phyloP scores from a whole-genome alignment of 2,329 filamentous ascomycete species.

The Colletotrichum shisoi region DNA sequence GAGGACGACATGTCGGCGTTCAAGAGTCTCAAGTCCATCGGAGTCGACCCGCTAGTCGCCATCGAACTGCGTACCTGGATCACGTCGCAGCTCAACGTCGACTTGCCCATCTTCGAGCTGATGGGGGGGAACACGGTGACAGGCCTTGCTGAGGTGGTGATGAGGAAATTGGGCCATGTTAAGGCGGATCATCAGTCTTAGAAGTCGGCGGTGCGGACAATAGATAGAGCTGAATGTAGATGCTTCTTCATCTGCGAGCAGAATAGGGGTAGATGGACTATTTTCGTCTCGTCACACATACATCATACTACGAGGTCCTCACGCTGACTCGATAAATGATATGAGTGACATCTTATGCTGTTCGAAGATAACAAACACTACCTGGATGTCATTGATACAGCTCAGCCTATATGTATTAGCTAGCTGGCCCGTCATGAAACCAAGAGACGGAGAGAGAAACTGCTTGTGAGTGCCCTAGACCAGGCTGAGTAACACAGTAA shows the following conservation, averaged over 20 bases:
- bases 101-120: conserved; percentile 55
- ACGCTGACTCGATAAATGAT: neutral
- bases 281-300: neutral
- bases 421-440: neutral
- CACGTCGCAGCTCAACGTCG: conserved; percentile 51
- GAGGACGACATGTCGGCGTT: conserved; percentile 20
- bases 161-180: neutral
- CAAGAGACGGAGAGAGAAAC: neutral
- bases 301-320: neutral
- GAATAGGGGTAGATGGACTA: neutral
- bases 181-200: conserved; percentile 1
- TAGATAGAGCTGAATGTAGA: neutral
- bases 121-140: conserved; percentile 2
- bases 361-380: no score
- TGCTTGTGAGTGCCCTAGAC: neutral
- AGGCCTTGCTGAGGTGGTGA: neutral
- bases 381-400: neutral
- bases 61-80: conserved; percentile 57
- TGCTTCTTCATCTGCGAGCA: neutral
- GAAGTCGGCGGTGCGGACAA: conserved; percentile 1
- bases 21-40: conserved; percentile 36
- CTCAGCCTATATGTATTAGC: neutral
- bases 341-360: neutral
- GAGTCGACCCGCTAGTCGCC: conserved; percentile 43
- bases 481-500: neutral